Evolutionary conservation across 495 filamentous ascomycete genomes (phyloP), one percentile per base, ranked within the genome.

Genomic region (Hyphodiscus hymeniophilus): DNA sequence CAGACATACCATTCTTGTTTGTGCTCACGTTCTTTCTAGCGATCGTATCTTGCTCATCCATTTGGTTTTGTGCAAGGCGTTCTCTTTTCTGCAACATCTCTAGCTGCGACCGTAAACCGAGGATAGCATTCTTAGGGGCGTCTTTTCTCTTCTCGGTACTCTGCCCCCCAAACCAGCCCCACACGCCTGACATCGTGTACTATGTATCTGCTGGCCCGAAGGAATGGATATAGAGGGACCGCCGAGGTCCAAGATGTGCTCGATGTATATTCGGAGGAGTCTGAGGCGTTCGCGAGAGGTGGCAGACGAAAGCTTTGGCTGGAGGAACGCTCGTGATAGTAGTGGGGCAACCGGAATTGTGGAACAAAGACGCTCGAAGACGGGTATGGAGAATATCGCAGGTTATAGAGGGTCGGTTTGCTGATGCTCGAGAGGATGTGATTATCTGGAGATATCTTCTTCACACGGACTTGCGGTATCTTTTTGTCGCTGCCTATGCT

Each of bases 81-180:
- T 99, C 89, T 36, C 94, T 75, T 77, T 99, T 99, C 68, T 94
- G 87, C 54, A 99, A 76, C 91, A 96, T 95, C 53, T 95, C 89
- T 21, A 97, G 74, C 75, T 95, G 90, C 57, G 81, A 73, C 48
- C 92, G 83, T 56, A 99, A 72, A 52, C 76, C 74, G 35, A 99
- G 75, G 54, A 99, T 99, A 50, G 94, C 92, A 72, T 95, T 89
- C 77, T 99, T 99, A 34, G 92, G 87, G 52, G 81, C 84, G 66
- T 96, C 88, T 69, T 91, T 94, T 65, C 81, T 80, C 76, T 85
- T 89, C 69, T 85, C 80, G 47, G 79, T 80, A 58, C 79, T 77
- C 47, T 80, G 76, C 51, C 88, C 87, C 63, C 86, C 84, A 61
- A 92, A 88, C 87, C 85, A 90, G 62, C 80, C 80, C 87, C 83